Evolutionary conservation across 2,329 filamentous ascomycete species (phyloP), one percentile per base, ranked within the genome.

Genomic region (Sporothrix phasma): DNA sequence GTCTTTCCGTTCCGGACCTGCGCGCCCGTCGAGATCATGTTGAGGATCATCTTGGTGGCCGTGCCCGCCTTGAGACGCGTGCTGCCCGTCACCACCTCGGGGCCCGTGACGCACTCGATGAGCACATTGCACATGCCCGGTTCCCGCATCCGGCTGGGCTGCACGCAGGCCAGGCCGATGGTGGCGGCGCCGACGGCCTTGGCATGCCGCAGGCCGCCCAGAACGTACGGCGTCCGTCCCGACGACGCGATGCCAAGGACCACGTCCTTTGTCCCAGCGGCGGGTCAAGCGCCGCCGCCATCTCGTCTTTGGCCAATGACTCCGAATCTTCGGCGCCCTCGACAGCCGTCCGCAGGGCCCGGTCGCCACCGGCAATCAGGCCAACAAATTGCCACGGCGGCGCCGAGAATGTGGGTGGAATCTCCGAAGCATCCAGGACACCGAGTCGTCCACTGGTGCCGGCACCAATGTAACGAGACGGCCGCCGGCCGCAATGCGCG

Each of bases 51-150:
- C 67, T 79, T 79, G 0, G 77, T 78, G 1, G 75, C 76, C 0
- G 75, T 79, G 17, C 77, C 77, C 1, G 77, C 76, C 67, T 79
- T 79, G 64, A 79, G 71, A 34, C 77, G 70, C 1, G 77, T 79
- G 66, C 77, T 79, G 2, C 77, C 77, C n/a, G 76, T 77, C 3
- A 78, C 72, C 3, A 77, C 74, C 67, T 79, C 77, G 1, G 77
- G 73, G 0, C 77, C 77, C 1, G 76, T 75, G 1, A 78, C 69
- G n/a, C 73, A 70, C 19, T 70, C 70, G 59, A 79, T 76, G 61
- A 77, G 58, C 53, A 69, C 66, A 58, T 71, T 69, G 64, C 67
- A 67, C 47, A 62, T 19, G n/a, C 31, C 51, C 17, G 29, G 17
- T 2, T 56, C 63, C 2, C 43, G 66, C 7, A 71, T 49, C 0